Evolutionary conservation across 2,329 filamentous ascomycete species (phyloP).

Genomic region (Clonostachys rhizophaga): DNA sequence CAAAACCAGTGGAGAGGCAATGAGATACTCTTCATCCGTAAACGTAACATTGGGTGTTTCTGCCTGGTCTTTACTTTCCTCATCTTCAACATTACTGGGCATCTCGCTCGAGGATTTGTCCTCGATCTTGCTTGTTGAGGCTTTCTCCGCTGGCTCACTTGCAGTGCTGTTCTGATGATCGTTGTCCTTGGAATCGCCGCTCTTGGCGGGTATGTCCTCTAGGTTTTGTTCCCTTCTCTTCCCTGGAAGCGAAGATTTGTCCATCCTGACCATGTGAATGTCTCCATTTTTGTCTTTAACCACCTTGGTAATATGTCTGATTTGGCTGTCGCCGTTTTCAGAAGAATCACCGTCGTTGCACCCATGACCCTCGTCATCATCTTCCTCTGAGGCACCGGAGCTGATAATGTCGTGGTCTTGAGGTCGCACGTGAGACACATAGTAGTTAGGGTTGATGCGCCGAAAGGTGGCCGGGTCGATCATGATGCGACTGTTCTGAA

Average conservation of each 20-base stretch:
- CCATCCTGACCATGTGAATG: constrained; percentile 19
- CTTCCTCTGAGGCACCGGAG: constrained; percentile 21
- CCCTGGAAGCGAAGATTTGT: constrained; percentile 3
- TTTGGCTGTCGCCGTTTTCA: constrained; percentile 10
- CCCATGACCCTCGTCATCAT: constrained; percentile 32
- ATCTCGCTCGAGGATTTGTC: constrained; percentile 1
- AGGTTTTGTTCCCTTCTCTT: no score
- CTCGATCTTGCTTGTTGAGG: not conserved
- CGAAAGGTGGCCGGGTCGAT: constrained; percentile 79
- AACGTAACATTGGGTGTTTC: constrained; percentile 39
- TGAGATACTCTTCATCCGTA: constrained; percentile 77
- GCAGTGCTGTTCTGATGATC: constrained; percentile 31
- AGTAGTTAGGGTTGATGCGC: constrained; percentile 82
- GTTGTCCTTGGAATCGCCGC: constrained; percentile 23
- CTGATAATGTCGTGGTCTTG: constrained; percentile 60
- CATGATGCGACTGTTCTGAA: constrained; percentile 86
- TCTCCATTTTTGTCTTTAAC: constrained; percentile 38
- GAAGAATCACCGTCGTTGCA: constrained; percentile 25
- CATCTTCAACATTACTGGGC: not conserved
- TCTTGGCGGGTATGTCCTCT: not conserved
- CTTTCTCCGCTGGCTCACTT: not conserved
- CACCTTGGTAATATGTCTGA: constrained; percentile 41
- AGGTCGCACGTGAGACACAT: constrained; percentile 67
- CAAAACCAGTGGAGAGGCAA: constrained; percentile 78
- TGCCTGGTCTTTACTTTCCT: constrained; percentile 7